phyloP scores from a whole-genome alignment of 2,329 filamentous ascomycete genomes.

The Ploettnerulaceae sp. region DNA sequence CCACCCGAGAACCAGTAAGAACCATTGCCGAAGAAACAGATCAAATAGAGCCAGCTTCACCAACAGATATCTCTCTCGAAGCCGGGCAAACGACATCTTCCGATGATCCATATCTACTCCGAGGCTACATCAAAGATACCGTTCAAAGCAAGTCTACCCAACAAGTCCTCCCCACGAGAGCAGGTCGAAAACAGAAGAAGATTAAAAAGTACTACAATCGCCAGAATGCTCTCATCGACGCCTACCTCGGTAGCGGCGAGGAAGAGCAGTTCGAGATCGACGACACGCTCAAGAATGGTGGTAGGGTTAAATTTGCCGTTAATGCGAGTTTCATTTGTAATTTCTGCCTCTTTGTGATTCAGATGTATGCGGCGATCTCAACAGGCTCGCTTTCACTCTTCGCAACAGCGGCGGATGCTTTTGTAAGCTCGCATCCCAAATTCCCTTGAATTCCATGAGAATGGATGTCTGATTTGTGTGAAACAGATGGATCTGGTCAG shows the following conservation, averaged over 20 bases:
- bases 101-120: not conserved
- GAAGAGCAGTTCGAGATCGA: conserved; percentile 49
- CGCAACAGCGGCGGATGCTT: conserved; percentile 61
- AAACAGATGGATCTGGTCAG: conserved; percentile 60
- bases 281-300: conserved; percentile 46
- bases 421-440: conserved; percentile 41
- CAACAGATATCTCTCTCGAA: not conserved
- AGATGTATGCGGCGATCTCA: conserved; percentile 53
- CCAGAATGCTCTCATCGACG: conserved; percentile 46
- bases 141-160: not conserved
- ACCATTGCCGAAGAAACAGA: not conserved
- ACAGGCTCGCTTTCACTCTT: conserved; percentile 59
- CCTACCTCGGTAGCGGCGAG: conserved; percentile 50
- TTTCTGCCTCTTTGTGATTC: conserved; percentile 52
- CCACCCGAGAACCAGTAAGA: not conserved
- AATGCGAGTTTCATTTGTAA: conserved; percentile 47
- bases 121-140: not conserved
- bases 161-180: not conserved
- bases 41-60: not conserved
- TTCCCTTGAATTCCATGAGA: not conserved
- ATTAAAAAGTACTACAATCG: conserved; percentile 44
- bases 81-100: not conserved
- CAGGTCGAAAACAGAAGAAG: no score
- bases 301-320: conserved; percentile 50
- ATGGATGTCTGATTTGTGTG: conserved; percentile 18